Evolutionary conservation across 2,329 filamentous ascomycete species (phyloP).

Genomic region (Fusarium falciforme): DNA sequence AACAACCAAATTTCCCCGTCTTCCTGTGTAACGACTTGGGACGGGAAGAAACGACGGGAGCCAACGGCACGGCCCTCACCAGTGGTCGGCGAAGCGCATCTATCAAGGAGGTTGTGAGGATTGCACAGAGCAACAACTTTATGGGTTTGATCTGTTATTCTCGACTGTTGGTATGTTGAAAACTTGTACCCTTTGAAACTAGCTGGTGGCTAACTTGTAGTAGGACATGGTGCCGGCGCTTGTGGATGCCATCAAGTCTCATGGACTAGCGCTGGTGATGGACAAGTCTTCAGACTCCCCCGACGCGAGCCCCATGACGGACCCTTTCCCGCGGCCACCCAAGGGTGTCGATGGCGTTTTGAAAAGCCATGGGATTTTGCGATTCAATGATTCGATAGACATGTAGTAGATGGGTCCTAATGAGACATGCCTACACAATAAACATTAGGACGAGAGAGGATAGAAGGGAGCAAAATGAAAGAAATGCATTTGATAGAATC

Average conservation of each 20-base stretch:
- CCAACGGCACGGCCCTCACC: conserved; percentile 54
- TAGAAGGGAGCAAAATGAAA: conserved; percentile 25
- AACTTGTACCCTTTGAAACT: neutral
- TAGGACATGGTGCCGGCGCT: conserved; percentile 94
- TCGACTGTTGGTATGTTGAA: conserved; percentile 77
- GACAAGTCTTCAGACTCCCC: conserved; percentile 77
- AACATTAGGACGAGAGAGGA: conserved; percentile 20
- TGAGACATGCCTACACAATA: conserved; percentile 36
- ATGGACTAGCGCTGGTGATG: conserved; percentile 90
- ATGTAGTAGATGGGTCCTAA: conserved; percentile 60
- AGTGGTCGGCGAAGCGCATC: conserved; percentile 82
- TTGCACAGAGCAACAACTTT: conserved; percentile 95
- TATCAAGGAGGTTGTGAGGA: conserved; percentile 93
- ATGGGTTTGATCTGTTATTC: conserved; percentile 97
- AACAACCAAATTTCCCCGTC: conserved; percentile 97
- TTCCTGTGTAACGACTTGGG: conserved; percentile 95
- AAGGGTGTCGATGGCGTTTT: conserved; percentile 90
- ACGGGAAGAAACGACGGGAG: conserved; percentile 60
- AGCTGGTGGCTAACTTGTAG: neutral
- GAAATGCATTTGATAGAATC: conserved; percentile 22
- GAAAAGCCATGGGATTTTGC: conserved; percentile 85
- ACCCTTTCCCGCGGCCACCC: conserved; percentile 71
- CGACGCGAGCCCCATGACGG: conserved; percentile 53
- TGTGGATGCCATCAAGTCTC: conserved; percentile 92
- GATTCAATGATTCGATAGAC: conserved; percentile 94